phyloP scores from a whole-genome alignment of 352 stramenopile genomes.

The Phytophthora quininea region DNA sequence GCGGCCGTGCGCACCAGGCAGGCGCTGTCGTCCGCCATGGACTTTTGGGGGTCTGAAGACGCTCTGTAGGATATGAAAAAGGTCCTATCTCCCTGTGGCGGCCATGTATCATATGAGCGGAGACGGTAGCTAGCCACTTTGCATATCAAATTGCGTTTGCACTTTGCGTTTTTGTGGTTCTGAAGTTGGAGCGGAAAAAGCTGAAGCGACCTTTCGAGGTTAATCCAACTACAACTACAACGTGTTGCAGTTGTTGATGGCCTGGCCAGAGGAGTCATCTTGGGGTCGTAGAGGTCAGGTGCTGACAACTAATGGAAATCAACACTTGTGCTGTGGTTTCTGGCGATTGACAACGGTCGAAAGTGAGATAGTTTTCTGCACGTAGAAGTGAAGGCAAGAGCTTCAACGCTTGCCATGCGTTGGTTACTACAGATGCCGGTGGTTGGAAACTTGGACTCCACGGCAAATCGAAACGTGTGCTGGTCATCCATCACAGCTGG shows the following conservation, averaged over 20 bases:
- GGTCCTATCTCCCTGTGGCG: slow-evolving; percentile 8
- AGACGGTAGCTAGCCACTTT: slow-evolving; percentile 27
- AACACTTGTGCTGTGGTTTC: too few species aligned
- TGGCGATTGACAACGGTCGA: too few species aligned
- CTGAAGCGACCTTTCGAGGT: too few species aligned
- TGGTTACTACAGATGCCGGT: neutral
- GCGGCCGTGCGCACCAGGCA: slow-evolving; percentile 75
- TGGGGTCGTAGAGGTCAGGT: too few species aligned
- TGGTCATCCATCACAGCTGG: slow-evolving; percentile 35
- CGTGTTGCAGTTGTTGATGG: neutral
- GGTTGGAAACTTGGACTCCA: too few species aligned
- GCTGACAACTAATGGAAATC: too few species aligned
- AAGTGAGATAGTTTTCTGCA: too few species aligned
- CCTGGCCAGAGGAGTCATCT: too few species aligned
- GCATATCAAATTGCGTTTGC: slow-evolving; percentile 30
- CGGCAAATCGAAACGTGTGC: slow-evolving; percentile 19
- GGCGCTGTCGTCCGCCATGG: slow-evolving; percentile 84
- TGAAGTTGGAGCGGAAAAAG: slow-evolving; percentile 34
- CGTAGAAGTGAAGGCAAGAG: slow-evolving; percentile 18
- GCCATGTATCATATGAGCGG: slow-evolving; percentile 41
- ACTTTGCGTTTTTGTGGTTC: slow-evolving; percentile 13
- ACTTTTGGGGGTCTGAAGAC: slow-evolving; percentile 82
- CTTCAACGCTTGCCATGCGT: neutral
- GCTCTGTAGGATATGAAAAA: slow-evolving; percentile 32
- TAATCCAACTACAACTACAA: neutral